phyloP scores from a whole-genome alignment of 2,329 filamentous ascomycete genomes.

The Leptographium wingfieldii region DNA sequence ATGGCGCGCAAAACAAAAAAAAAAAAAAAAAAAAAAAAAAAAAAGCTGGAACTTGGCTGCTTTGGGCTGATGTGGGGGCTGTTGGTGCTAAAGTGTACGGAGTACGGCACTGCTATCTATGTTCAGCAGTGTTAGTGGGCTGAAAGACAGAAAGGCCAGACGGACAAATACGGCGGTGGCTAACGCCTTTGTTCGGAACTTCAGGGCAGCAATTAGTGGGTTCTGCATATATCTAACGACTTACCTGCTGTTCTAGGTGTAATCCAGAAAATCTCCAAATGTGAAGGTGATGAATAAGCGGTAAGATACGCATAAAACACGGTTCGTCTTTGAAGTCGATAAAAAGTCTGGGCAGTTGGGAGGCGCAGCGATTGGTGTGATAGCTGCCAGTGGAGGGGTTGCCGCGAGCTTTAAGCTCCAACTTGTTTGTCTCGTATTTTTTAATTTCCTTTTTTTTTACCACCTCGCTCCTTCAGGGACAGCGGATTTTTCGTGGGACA shows the following conservation, averaged over 20 bases:
- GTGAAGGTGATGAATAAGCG: background rate
- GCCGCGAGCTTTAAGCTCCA: background rate
- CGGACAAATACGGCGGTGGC: background rate
- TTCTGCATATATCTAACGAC: background rate
- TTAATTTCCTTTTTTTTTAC: conserved; percentile 1
- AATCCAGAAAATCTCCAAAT: no score
- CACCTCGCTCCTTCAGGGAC: background rate
- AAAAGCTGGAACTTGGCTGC: background rate
- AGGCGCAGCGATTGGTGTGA: background rate
- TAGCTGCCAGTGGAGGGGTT: background rate
- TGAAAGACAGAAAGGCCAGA: background rate
- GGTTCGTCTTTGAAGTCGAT: no score
- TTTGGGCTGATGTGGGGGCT: conserved; percentile 1
- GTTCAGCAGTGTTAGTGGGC: background rate
- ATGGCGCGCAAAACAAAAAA: no score
- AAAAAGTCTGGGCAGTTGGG: background rate
- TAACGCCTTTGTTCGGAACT: background rate
- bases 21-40: background rate
- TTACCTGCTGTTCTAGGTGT: background rate
- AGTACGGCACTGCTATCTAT: background rate
- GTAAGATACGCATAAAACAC: background rate
- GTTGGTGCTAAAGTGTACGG: background rate
- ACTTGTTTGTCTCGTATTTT: background rate
- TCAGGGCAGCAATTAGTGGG: background rate
- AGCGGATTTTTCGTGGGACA: conserved; percentile 25